These are phyloP conservation scores for Ephemerocybe angulata DNA, from an alignment of 768 basidiomycete genomes.

Conservation along the genomic window DNA sequence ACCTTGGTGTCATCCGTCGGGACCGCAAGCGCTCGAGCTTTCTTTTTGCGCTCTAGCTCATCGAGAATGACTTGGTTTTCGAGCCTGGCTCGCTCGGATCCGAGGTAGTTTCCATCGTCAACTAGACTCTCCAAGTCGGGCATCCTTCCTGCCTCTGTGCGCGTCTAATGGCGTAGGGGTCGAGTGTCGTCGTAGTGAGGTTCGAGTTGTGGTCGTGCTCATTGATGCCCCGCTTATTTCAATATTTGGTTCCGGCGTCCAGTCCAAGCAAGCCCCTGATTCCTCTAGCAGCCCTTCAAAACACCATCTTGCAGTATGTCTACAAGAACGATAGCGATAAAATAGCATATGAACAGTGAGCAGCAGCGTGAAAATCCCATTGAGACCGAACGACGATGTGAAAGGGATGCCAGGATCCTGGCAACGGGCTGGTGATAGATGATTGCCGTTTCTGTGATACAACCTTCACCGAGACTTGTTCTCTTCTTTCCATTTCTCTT, in stretches of 20 bases:
- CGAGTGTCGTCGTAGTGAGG: neutral
- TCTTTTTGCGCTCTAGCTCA: slow-evolving; percentile 97
- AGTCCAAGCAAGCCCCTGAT: neutral
- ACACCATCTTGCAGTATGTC: no score
- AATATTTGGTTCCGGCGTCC: neutral
- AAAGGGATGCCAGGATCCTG: neutral
- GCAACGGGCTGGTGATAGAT: slow-evolving; percentile 18
- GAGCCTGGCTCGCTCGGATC: slow-evolving; percentile 68
- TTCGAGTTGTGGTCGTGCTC: neutral
- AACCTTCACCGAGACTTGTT: no score
- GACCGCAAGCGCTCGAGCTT: slow-evolving; percentile 87
- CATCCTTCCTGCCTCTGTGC: slow-evolving; percentile 37
- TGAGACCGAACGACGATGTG: neutral
- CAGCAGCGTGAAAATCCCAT: neutral
- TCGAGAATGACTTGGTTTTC: slow-evolving; percentile 88
- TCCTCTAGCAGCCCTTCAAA: no score
- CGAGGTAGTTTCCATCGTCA: slow-evolving; percentile 74
- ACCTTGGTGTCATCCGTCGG: slow-evolving; percentile 97
- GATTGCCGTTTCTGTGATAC: slow-evolving; percentile 7
- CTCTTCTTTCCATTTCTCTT: no score
- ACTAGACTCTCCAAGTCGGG: slow-evolving; percentile 72
- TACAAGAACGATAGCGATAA: no score
- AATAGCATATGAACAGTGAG: no score
- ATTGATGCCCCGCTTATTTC: no score
- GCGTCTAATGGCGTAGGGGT: no score